phyloP scores from a whole-genome alignment of 2,329 filamentous ascomycete species.

The Meredithiella fracta region DNA sequence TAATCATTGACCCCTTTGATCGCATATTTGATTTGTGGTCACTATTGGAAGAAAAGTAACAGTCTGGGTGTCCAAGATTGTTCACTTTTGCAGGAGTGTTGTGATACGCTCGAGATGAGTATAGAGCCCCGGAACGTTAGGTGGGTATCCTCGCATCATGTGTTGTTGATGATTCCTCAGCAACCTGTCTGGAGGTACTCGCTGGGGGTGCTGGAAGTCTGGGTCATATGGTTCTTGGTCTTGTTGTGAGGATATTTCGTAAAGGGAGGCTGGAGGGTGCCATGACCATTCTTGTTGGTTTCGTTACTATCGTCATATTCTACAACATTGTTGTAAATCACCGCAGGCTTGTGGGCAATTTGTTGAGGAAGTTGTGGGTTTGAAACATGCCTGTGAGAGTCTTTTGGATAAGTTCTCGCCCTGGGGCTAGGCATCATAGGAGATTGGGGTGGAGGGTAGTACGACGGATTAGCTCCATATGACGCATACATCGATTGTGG shows the following conservation, averaged over 20 bases:
- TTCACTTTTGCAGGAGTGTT: neutral
- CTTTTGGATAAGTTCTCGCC: neutral
- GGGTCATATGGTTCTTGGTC: neutral
- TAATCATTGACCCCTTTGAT: neutral
- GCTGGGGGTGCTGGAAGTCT: neutral
- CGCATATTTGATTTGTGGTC: neutral
- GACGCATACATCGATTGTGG: neutral
- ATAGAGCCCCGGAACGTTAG: neutral
- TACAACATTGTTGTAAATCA: slow-evolving; percentile 6
- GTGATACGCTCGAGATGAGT: neutral
- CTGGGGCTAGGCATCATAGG: neutral
- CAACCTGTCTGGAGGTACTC: neutral
- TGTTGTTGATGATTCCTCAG: neutral
- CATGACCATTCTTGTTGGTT: too few species aligned
- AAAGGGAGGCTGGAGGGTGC: too few species aligned
- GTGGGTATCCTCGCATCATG: neutral
- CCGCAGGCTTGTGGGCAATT: slow-evolving; percentile 4
- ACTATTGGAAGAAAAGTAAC: neutral
- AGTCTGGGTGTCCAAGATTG: neutral
- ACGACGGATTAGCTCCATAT: neutral
- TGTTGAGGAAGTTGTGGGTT: neutral
- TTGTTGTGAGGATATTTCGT: too few species aligned
- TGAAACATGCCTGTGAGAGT: neutral
- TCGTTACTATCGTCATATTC: neutral
- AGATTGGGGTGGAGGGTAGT: neutral